These are phyloP conservation scores for Blastocystis sp. DNA, from an alignment of 352 stramenopile genomes.

Conservation along the genomic window DNA sequence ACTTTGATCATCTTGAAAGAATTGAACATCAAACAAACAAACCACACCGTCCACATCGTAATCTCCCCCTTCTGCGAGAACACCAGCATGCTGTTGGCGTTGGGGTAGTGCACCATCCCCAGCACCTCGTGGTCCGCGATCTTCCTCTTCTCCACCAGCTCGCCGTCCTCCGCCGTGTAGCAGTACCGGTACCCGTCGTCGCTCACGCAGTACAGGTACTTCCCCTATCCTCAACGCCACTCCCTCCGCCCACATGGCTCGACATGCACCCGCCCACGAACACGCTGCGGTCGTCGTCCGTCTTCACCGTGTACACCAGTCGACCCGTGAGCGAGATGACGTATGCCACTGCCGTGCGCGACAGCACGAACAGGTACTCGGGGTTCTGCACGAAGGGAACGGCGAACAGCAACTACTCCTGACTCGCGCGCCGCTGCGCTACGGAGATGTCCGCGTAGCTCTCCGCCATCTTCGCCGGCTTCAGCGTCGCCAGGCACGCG, in stretches of 20 bases:
- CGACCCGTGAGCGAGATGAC: not conserved
- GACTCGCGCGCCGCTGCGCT: not conserved
- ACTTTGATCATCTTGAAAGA: not conserved
- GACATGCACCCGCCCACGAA: conserved; percentile 23
- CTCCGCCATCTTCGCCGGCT: conserved; percentile 71
- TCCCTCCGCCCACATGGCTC: not conserved
- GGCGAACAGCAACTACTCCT: conserved; percentile 8
- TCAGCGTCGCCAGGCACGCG: conserved; percentile 80
- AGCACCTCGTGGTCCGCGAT: conserved; percentile 25
- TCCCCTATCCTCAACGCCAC: conserved; percentile 12
- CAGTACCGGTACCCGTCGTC: conserved; percentile 48
- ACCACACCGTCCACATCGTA: not conserved
- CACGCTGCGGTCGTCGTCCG: not conserved
- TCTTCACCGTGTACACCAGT: conserved; percentile 16
- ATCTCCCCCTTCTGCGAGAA: conserved; percentile 41
- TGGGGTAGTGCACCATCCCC: conserved; percentile 28
- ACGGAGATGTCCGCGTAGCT: conserved; percentile 43
- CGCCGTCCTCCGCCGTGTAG: not conserved
- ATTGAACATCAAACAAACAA: not conserved
- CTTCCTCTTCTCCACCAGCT: conserved; percentile 39
- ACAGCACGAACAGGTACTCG: conserved; percentile 9
- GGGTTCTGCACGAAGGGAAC: conserved; percentile 24
- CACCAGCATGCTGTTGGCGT: not conserved
- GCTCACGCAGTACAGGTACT: conserved; percentile 65
- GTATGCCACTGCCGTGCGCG: not conserved